These are phyloP conservation scores for Chaetomiaceae sp. DNA, from an alignment of 2,329 filamentous ascomycete genomes.

Conservation along the genomic window DNA sequence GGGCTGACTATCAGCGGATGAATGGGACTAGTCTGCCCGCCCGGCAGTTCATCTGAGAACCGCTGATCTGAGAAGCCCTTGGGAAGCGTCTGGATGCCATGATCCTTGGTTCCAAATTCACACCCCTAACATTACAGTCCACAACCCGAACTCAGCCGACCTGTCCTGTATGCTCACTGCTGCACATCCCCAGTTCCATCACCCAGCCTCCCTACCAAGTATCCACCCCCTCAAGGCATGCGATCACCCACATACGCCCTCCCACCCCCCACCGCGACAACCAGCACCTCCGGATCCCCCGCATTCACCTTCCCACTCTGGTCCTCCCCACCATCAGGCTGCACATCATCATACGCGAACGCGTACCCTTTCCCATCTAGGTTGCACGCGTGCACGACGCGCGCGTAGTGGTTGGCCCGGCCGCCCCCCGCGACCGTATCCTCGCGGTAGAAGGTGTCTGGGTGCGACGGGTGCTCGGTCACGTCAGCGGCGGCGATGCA, in stretches of 20 bases:
- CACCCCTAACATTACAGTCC: no score
- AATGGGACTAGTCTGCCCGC: no score
- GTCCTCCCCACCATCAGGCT: constrained; percentile 43
- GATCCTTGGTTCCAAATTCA: no score
- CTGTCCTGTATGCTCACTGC: no score
- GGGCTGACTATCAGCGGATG: no score
- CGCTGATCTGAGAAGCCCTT: no score
- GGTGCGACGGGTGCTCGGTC: constrained; percentile 36
- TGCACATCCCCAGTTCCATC: no score
- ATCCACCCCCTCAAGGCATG: background rate
- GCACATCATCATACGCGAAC: constrained; percentile 57
- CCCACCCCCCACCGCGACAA: constrained; percentile 45
- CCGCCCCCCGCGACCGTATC: no score
- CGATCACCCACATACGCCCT: constrained; percentile 25
- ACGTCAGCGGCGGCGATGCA: constrained; percentile 42
- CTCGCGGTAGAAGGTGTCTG: constrained; percentile 32
- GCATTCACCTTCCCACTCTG: constrained; percentile 52
- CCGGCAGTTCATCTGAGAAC: no score
- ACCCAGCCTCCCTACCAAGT: background rate
- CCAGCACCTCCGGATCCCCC: constrained; percentile 41
- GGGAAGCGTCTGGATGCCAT: no score
- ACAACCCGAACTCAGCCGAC: no score
- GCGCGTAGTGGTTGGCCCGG: constrained; percentile 52
- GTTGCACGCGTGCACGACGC: constrained; percentile 49
- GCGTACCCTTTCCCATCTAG: constrained; percentile 52